Evolutionary conservation across 2,329 filamentous ascomycete genomes (phyloP).

Genomic region (Apiospora saccharicola): DNA sequence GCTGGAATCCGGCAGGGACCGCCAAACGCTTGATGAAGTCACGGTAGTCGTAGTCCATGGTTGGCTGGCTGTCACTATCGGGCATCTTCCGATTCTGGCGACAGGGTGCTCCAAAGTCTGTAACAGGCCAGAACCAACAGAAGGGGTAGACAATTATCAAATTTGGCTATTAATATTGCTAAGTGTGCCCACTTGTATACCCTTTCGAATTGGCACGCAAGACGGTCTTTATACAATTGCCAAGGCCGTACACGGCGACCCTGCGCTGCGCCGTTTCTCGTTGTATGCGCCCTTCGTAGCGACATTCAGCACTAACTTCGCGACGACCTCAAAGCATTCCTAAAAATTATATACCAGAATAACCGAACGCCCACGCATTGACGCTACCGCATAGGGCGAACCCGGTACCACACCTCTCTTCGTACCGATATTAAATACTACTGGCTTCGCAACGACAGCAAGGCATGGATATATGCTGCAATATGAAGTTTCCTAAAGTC

Average conservation of each 20-base stretch:
- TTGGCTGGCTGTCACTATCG: neutral
- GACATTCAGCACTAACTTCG: neutral
- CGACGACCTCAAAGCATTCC: neutral
- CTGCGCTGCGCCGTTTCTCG: neutral
- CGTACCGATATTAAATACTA: neutral
- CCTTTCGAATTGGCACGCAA: neutral
- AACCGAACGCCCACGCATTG: too few relatives aligned
- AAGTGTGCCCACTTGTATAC: neutral
- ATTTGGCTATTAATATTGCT: neutral
- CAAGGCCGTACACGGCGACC: neutral
- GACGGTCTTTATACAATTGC: conserved; percentile 2
- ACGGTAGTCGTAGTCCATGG: conserved; percentile 6
- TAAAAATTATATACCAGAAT: too few relatives aligned
- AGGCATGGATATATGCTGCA: neutral
- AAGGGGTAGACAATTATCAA: neutral
- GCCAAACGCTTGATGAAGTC: conserved; percentile 15
- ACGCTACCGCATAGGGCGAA: neutral
- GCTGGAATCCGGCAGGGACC: neutral
- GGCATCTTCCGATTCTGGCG: neutral
- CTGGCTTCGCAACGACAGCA: neutral
- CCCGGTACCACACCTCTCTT: neutral
- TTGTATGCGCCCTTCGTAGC: neutral
- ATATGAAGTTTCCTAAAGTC: neutral
- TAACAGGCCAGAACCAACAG: neutral
- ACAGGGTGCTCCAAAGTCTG: neutral